phyloP scores from a whole-genome alignment of 306 rosid species.

The Fragaria ananassa region DNA sequence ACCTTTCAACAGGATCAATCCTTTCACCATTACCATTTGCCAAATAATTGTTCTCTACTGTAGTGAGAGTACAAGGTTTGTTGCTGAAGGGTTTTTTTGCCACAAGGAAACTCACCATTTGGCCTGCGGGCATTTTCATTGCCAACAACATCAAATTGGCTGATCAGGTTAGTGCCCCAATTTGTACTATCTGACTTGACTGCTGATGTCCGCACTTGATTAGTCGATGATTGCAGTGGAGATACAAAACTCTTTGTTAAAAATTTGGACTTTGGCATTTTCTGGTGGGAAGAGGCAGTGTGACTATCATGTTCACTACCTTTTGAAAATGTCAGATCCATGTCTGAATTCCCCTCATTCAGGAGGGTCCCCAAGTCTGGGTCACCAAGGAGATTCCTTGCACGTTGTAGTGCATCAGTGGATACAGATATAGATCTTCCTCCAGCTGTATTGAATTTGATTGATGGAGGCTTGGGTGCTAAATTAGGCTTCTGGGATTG shows the following conservation, averaged over 20 bases:
- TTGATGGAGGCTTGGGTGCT: slow-evolving; percentile 39
- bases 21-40: slow-evolving; percentile 36
- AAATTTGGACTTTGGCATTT: slow-evolving; percentile 19
- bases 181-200: slow-evolving; percentile 34
- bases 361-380: slow-evolving; percentile 71
- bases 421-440: slow-evolving; percentile 86
- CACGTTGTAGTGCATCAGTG: slow-evolving; percentile 69
- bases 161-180: slow-evolving; percentile 60
- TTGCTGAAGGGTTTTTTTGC: slow-evolving; percentile 30
- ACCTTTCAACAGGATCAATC: slow-evolving; percentile 29
- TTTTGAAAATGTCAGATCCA: slow-evolving; percentile 31
- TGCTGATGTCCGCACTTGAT: slow-evolving; percentile 35
- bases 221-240: slow-evolving; percentile 40
- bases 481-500: slow-evolving; percentile 8
- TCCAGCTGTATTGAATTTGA: slow-evolving; percentile 80
- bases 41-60: slow-evolving; percentile 24
- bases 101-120: slow-evolving; percentile 35
- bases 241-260: slow-evolving; percentile 38
- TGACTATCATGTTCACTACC: slow-evolving; percentile 29
- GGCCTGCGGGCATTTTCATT: slow-evolving; percentile 30
- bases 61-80: slow-evolving; percentile 18
- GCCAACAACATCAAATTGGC: slow-evolving; percentile 61
- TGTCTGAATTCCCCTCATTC: slow-evolving; percentile 40
- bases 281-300: slow-evolving; percentile 33
- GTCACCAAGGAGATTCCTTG: slow-evolving; percentile 82